phyloP scores from a whole-genome alignment of 2,329 filamentous ascomycete species.

The Phaeophleospora eucalypticola region DNA sequence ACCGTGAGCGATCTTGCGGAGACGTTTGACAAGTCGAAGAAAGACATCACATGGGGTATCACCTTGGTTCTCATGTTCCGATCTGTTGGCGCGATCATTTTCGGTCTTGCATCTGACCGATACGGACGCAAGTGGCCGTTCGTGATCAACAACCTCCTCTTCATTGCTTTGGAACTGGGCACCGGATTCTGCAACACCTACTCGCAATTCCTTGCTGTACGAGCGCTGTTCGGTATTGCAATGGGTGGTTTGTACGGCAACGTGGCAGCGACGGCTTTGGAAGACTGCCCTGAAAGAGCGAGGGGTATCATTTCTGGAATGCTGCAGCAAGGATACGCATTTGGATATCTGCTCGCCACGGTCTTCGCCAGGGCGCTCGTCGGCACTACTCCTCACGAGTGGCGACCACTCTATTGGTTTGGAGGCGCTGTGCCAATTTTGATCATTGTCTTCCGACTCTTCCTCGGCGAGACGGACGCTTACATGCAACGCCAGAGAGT shows the following conservation, averaged over 20 bases:
- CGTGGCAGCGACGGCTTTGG: constrained; percentile 58
- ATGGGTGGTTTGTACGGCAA: constrained; percentile 63
- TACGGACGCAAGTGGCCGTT: constrained; percentile 46
- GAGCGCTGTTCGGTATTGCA: constrained; percentile 59
- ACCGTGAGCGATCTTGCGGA: constrained; percentile 52
- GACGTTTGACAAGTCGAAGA: constrained; percentile 51
- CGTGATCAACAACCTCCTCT: constrained; percentile 57
- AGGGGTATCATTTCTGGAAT: constrained; percentile 59
- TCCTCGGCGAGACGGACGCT: constrained; percentile 72
- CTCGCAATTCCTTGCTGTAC: constrained; percentile 54
- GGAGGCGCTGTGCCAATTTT: constrained; percentile 74
- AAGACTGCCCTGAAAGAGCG: constrained; percentile 57
- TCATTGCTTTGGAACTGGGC: constrained; percentile 58
- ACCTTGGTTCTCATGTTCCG: constrained; percentile 58
- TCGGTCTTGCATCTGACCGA: constrained; percentile 42
- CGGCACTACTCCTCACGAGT: constrained; percentile 63
- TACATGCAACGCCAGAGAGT: constrained; percentile 65
- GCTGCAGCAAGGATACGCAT: constrained; percentile 61
- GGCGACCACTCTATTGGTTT: constrained; percentile 88
- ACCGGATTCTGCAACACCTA: constrained; percentile 59
- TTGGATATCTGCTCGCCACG: constrained; percentile 57
- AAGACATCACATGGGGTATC: constrained; percentile 58
- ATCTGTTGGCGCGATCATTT: constrained; percentile 55
- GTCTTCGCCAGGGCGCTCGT: constrained; percentile 55
- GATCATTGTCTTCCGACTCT: constrained; percentile 74